phyloP scores from a whole-genome alignment of 1,284 basidiomycete genomes.

The Malassezia dermatis region DNA sequence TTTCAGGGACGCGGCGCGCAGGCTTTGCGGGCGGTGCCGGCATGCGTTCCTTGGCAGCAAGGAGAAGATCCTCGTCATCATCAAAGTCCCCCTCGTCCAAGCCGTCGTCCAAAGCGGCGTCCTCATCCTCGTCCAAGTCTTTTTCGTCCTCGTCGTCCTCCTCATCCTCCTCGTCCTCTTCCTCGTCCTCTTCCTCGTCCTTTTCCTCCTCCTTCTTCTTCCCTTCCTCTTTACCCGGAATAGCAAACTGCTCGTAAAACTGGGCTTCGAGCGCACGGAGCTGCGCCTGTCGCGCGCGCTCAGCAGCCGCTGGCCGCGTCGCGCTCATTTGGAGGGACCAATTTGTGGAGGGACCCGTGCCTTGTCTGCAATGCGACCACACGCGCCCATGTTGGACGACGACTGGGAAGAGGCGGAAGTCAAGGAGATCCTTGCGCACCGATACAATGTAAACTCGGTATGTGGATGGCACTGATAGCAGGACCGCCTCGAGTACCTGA shows the following conservation, averaged over 20 bases:
- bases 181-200: not conserved
- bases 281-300: slow-evolving; percentile 2
- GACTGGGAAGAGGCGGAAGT: slow-evolving; percentile 7
- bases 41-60: not conserved
- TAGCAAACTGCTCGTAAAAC: slow-evolving; percentile 15
- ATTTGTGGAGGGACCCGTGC: not conserved
- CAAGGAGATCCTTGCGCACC: slow-evolving; percentile 3
- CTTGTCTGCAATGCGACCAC: not conserved
- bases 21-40: not conserved
- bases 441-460: not conserved
- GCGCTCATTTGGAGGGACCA: not conserved
- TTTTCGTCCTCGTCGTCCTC: not conserved
- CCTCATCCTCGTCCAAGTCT: not conserved
- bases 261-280: slow-evolving; percentile 12
- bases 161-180: not conserved
- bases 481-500: slow-evolving; percentile 8
- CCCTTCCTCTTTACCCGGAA: not conserved
- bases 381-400: not conserved
- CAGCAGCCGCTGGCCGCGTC: not conserved
- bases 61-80: slow-evolving; percentile 5
- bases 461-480: not conserved
- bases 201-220: not conserved
- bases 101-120: not conserved
- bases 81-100: not conserved
- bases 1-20: slow-evolving; percentile 8